Evolutionary conservation across 805 yeast genomes (phyloP).

Genomic region (Candida sonorensis): DNA sequence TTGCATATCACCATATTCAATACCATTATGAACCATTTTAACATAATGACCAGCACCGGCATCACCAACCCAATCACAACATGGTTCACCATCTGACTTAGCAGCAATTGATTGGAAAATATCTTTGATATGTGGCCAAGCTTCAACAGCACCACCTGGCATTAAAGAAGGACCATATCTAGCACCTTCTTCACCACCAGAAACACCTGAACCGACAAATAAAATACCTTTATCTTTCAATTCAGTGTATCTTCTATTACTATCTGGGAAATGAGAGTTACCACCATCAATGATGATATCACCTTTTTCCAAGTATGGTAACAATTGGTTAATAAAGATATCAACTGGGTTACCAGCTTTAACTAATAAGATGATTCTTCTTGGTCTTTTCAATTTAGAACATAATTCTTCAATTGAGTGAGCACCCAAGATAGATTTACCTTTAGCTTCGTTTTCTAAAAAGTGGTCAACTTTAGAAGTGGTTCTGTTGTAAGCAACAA

Average conservation of each 20-base stretch:
- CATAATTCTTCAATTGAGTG: constrained; percentile 84
- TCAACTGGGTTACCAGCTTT: constrained; percentile 98
- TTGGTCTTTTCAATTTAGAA: constrained; percentile 90
- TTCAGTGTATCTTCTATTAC: constrained; percentile 93
- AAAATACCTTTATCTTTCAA: constrained; percentile 79
- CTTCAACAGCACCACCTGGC: constrained; percentile 99
- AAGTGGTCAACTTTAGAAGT: constrained; percentile 92
- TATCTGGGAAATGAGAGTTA: constrained; percentile 98
- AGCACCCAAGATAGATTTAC: constrained; percentile 93
- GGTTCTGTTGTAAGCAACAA: constrained; percentile 98
- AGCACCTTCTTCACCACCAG: constrained; percentile 99
- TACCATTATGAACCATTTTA: constrained; percentile 99
- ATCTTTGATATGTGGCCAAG: constrained; percentile 97
- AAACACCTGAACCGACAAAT: constrained; percentile 98
- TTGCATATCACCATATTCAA: constrained; percentile 99
- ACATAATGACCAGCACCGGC: constrained; percentile 99
- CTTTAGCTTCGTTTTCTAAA: constrained; percentile 92
- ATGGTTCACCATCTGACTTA: constrained; percentile 96
- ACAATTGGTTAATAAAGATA: constrained; percentile 76
- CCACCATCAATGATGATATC: constrained; percentile 99
- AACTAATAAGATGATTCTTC: constrained; percentile 89
- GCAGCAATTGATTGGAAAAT: constrained; percentile 96
- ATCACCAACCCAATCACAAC: constrained; percentile 99
- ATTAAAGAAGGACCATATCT: constrained; percentile 97
- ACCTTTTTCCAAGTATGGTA: constrained; percentile 90